Percentiles rank a stretch among this genome's conserved stretches.
Conservation (phyloP, 1,284 basidiomycete species). For the Fomitopsis betulina region DNA sequence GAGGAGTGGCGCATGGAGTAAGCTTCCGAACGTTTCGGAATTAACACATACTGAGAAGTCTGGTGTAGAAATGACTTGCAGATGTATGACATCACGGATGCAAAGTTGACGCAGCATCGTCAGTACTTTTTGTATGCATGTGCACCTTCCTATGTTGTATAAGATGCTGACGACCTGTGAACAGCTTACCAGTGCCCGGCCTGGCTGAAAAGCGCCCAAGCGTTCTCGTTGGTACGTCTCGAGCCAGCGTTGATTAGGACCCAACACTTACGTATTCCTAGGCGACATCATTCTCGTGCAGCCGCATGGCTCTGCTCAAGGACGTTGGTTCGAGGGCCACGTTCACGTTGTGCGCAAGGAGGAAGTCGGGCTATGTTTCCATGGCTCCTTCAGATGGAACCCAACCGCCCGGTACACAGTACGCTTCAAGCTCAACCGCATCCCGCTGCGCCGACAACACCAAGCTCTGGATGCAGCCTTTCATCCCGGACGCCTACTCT, state of each 20-base stretch:
- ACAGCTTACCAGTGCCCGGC: slow-evolving; percentile 52
- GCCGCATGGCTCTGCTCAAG: slow-evolving; percentile 30
- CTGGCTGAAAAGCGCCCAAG: slow-evolving; percentile 62
- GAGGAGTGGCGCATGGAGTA: slow-evolving; percentile 59
- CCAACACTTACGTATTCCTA: slow-evolving; percentile 18
- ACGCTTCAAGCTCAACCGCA: slow-evolving; percentile 51
- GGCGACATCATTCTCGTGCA: slow-evolving; percentile 53
- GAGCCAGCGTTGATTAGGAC: background rate
- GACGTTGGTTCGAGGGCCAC: slow-evolving; percentile 52
- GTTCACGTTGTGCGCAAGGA: slow-evolving; percentile 47
- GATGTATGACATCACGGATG: slow-evolving; percentile 45
- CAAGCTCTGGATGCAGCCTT: slow-evolving; percentile 48
- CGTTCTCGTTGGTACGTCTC: slow-evolving; percentile 47
- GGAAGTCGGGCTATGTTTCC: slow-evolving; percentile 51
- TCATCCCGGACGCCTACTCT: slow-evolving; percentile 33
- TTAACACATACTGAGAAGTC: background rate
- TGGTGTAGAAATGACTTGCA: slow-evolving; percentile 44
- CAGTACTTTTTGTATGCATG: slow-evolving; percentile 38
- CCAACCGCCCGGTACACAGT: slow-evolving; percentile 24
- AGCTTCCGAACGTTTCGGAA: slow-evolving; percentile 18
- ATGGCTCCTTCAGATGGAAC: slow-evolving; percentile 32
- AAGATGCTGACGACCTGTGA: background rate
- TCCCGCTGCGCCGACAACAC: slow-evolving; percentile 48
- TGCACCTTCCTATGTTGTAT: background rate
- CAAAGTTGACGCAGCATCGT: slow-evolving; percentile 28